A percentile compares a stretch with the other conserved stretches of the same genome.
Evolutionary conservation across 208 protist species (phyloP).

Genomic region (Naegleria lovaniensis): DNA sequence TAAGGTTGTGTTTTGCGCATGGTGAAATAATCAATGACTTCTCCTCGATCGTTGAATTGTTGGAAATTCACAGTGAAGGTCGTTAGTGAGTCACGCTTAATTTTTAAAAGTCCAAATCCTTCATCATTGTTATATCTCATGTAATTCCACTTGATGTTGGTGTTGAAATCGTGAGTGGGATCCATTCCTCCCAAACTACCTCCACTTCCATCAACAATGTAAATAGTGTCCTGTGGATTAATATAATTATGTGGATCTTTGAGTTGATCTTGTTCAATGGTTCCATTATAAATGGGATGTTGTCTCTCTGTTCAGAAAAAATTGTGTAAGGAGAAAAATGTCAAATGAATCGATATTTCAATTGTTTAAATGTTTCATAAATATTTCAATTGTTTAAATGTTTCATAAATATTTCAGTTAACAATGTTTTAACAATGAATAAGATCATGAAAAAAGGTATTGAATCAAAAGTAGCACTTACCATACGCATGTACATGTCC

Average conservation of each 20-base stretch:
- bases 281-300: conserved; percentile 6
- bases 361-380: no score
- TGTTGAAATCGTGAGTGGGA: neutral
- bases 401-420: no score
- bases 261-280: neutral
- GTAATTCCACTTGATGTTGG: neutral
- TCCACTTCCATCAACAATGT: neutral
- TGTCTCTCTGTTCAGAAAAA: no score
- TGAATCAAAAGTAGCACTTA: no score
- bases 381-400: no score
- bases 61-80: neutral
- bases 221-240: neutral
- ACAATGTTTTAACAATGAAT: no score
- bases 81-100: neutral
- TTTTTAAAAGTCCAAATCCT: neutral
- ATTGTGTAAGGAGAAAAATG: no score
- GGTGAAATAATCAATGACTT: neutral
- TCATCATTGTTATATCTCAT: neutral
- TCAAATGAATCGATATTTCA: no score
- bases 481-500: conserved; percentile 41
- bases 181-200: neutral
- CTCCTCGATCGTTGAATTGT: neutral
- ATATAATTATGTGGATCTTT: neutral
- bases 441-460: no score
- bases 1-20: neutral